phyloP scores from a whole-genome alignment of 2,329 filamentous ascomycete species.

The Harringtonia lauricola region DNA sequence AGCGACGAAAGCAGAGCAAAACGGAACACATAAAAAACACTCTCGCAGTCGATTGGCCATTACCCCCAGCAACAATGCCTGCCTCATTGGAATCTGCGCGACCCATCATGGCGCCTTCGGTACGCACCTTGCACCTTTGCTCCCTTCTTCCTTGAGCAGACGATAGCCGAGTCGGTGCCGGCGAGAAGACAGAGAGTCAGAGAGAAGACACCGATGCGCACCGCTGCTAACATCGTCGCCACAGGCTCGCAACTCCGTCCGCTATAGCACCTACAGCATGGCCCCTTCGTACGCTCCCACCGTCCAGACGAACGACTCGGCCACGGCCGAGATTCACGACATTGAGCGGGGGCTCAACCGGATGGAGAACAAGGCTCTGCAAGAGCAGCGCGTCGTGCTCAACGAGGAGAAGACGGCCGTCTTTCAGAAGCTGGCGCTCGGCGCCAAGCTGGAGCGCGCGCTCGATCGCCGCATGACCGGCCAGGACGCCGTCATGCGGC shows the following conservation, averaged over 20 bases:
- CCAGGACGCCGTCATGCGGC: constrained; percentile 78
- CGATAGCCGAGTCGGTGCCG: no score
- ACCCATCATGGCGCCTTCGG: constrained; percentile 52
- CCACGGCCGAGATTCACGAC: constrained; percentile 47
- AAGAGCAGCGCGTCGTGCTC: constrained; percentile 70
- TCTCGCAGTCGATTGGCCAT: no score
- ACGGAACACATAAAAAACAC: no score
- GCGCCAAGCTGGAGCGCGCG: constrained; percentile 82
- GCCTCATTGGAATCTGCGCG: constrained; percentile 48
- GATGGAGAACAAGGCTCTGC: constrained; percentile 80
- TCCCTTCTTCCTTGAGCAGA: not conserved
- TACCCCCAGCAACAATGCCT: constrained; percentile 31
- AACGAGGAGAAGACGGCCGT: constrained; percentile 71
- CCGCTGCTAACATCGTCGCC: not conserved
- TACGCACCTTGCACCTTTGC: constrained; percentile 23
- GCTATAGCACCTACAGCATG: constrained; percentile 50
- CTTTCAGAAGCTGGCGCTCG: constrained; percentile 75
- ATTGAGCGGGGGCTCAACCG: constrained; percentile 74
- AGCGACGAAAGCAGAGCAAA: no score
- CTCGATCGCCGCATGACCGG: constrained; percentile 75
- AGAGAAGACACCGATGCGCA: not conserved
- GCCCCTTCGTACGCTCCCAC: constrained; percentile 49
- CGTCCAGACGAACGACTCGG: constrained; percentile 41
- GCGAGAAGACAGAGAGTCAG: no score
- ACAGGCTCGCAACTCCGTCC: constrained; percentile 42